Base-by-base conservation (phyloP, 177 flowering plant species). In the Vitis hybrid region DNA sequence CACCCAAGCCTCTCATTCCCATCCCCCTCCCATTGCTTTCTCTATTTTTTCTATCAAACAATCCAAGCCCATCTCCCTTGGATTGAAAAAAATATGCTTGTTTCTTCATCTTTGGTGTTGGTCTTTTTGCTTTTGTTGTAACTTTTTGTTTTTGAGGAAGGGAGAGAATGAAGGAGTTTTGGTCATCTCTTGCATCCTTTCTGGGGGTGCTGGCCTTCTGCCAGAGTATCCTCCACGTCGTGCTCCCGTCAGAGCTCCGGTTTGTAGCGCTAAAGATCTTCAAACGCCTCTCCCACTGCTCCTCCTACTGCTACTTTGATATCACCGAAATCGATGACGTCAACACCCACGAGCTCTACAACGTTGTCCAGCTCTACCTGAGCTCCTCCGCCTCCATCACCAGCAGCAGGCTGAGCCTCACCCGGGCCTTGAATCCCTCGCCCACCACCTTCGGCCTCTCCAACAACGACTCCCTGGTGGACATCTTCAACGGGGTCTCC, bases 301-400 rank as follows among this genome's bases (percentile, higher is more conserved):
- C 95, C 57, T 68, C 89, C 69, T 86, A 93, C 79, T 84, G 84
- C 82, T 89, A 89, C 85, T 89, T 84, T 76, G 98, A 93, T 83
- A 88, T 93, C 75, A 88, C 94, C 1, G 97, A 93, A 68, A 86
- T 91, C 69, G 97, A 93, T 74, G 97, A 97, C 53, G 98, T 89
- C 64, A 90, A 89, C 88, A 90, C 94, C 66, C 90, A 93, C 79
- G 98, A 89, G 70, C 93, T 93, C 72, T 91, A 91, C 90, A 88
- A 84, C 81, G 88, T 94, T 39, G 97, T 86, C 66, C 97, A 88
- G 71, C 88, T 91, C 73, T 93, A 93, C 76, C 88, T 93, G 5
- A 83, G 85, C 83, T 72, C 74, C 80, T 82, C 89, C 57, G 83
- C 87, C 20, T 86, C 91, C 66, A 73, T 80, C 77, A 72, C 86